phyloP scores from a whole-genome alignment of 2,329 filamentous ascomycete species.

The Hortaea werneckii region DNA sequence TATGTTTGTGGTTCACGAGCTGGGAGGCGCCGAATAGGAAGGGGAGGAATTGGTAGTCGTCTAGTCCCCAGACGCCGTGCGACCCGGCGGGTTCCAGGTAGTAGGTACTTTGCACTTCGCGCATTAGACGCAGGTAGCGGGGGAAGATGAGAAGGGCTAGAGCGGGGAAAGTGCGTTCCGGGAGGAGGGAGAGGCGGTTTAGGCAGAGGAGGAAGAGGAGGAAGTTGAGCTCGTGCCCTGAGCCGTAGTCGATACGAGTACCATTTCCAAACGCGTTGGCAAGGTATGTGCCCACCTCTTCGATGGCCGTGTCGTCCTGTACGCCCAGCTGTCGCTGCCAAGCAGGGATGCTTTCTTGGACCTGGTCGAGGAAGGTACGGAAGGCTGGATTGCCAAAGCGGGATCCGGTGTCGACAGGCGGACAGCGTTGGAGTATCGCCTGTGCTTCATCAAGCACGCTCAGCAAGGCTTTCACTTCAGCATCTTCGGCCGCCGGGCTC shows the following conservation, averaged over 20 bases:
- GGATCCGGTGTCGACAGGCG: slow-evolving; percentile 79
- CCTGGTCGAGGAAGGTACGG: slow-evolving; percentile 64
- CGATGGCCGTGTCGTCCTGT: slow-evolving; percentile 41
- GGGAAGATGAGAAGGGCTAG: slow-evolving; percentile 70
- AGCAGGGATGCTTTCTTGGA: slow-evolving; percentile 34
- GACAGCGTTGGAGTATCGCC: slow-evolving; percentile 55
- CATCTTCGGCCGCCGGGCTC: slow-evolving; percentile 43
- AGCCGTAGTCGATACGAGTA: slow-evolving; percentile 87
- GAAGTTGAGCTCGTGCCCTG: slow-evolving; percentile 95
- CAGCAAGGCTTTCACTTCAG: slow-evolving; percentile 54
- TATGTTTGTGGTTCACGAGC: slow-evolving; percentile 55
- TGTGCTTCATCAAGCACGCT: slow-evolving; percentile 61
- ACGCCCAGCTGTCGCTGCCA: slow-evolving; percentile 59
- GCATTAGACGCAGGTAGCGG: slow-evolving; percentile 79
- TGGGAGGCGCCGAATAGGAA: slow-evolving; percentile 42
- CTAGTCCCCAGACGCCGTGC: slow-evolving; percentile 44
- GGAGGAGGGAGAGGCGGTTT: slow-evolving; percentile 62
- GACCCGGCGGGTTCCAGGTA: slow-evolving; percentile 72
- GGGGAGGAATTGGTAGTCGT: slow-evolving; percentile 45
- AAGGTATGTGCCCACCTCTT: slow-evolving; percentile 72
- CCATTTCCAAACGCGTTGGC: slow-evolving; percentile 76
- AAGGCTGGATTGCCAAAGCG: slow-evolving; percentile 94
- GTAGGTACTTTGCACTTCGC: slow-evolving; percentile 77
- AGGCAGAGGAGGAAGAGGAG: slow-evolving; percentile 93
- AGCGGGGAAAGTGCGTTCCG: slow-evolving; percentile 56